Conservation (phyloP, 257 asterid species). For the Thymus mandschuricus region DNA sequence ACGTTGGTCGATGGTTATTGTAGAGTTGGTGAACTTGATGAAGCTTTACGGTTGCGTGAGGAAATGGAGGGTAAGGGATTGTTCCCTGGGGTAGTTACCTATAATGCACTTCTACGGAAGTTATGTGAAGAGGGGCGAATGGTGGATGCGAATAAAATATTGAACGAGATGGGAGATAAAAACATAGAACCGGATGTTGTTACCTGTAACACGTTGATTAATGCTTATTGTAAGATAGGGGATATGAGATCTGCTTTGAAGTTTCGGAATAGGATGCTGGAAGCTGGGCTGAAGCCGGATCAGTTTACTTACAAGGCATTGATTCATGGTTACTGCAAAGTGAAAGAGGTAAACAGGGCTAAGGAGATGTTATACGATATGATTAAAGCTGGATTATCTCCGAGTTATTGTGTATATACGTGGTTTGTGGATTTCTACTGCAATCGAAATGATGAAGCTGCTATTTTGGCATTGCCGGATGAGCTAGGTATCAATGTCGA, state of each 20-base stretch:
- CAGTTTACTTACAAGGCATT: conserved; percentile 81
- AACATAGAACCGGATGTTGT: conserved; percentile 68
- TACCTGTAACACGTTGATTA: conserved; percentile 88
- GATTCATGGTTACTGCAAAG: conserved; percentile 77
- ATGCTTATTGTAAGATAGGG: conserved; percentile 84
- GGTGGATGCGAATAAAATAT: conserved; percentile 64
- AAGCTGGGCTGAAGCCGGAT: conserved; percentile 75
- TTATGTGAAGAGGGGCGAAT: conserved; percentile 78
- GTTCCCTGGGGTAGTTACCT: conserved; percentile 74
- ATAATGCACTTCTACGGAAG: conserved; percentile 77
- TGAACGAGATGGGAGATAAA: conserved; percentile 69
- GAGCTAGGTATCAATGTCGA: conserved; percentile 83
- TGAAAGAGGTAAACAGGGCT: conserved; percentile 53
- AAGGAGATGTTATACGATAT: conserved; percentile 62
- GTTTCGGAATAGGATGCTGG: conserved; percentile 71
- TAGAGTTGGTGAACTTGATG: conserved; percentile 60
- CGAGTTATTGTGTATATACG: conserved; percentile 56
- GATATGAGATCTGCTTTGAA: conserved; percentile 76
- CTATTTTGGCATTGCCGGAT: conserved; percentile 53
- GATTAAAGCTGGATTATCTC: conserved; percentile 64
- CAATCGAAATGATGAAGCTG: conserved; percentile 49
- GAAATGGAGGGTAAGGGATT: conserved; percentile 70
- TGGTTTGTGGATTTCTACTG: conserved; percentile 80
- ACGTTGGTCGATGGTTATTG: conserved; percentile 90
- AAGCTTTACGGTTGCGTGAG: conserved; percentile 59